Evolutionary conservation across 2,329 filamentous ascomycete genomes (phyloP).

Genomic region (Dothideomycetidae sp.): DNA sequence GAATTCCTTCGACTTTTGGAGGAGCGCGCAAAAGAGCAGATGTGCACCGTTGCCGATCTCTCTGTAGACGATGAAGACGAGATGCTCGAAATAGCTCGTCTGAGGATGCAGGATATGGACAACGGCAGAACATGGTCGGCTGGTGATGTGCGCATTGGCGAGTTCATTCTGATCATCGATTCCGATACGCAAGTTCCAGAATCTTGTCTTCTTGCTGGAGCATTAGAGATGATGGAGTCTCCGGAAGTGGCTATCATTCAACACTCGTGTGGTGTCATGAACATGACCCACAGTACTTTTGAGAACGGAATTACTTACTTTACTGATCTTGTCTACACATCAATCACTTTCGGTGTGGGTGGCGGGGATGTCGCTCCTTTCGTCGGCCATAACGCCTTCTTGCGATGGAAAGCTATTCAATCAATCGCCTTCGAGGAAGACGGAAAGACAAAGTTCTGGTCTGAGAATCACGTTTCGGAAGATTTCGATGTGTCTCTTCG

Average conservation of each 20-base stretch:
- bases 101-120: conserved; percentile 44
- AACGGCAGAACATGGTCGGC: conserved; percentile 57
- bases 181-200: conserved; percentile 59
- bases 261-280: conserved; percentile 59
- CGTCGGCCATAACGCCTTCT: conserved; percentile 63
- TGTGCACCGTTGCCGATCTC: conserved; percentile 7
- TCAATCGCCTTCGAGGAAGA: conserved; percentile 56
- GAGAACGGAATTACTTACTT: conserved; percentile 30
- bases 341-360: conserved; percentile 61
- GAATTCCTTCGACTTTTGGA: conserved; percentile 54
- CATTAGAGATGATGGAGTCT: conserved; percentile 62
- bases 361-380: conserved; percentile 67
- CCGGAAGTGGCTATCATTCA: conserved; percentile 62
- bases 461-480: conserved; percentile 63
- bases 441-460: conserved; percentile 63
- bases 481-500: conserved; percentile 72
- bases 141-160: conserved; percentile 60
- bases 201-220: conserved; percentile 59
- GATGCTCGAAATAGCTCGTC: conserved; percentile 47
- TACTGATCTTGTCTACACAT: conserved; percentile 56
- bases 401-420: conserved; percentile 63
- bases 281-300: conserved; percentile 53
- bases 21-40: conserved; percentile 20
- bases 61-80: conserved; percentile 39
- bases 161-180: conserved; percentile 58